Base-by-base conservation (phyloP, 208 protist genomes). In the Tritrichomonas foetus region DNA sequence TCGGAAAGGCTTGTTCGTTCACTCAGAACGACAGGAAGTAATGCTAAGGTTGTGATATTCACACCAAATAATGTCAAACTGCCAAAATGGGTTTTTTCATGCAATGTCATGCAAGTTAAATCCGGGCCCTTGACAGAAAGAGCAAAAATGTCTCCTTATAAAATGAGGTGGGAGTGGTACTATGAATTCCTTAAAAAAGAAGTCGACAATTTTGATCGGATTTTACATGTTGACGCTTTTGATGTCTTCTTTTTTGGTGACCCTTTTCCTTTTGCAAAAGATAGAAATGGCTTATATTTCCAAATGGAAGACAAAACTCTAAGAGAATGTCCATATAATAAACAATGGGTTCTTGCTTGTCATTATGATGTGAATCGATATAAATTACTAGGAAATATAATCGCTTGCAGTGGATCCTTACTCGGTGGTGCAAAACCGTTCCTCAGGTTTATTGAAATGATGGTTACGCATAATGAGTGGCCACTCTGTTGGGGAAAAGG, bases 81-180 rank as follows among this genome's bases (percentile, higher is more conserved):
- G 25, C 20, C 74, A 30, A 5, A 11, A 30, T 3, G 36, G 11
- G 11, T 84, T 25, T n/a, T 44, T 30, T 8, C 49, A 53, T 84
- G 74, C n/a, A 44, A 44, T 22, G 16, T 53, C 53, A 16, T 39
- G n/a, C 36, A 39, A 39, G 44, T 84, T 53, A 2, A 84, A 49
- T 39, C 36, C 22, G 3, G 41, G 16, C 14, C 36, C 33, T 3
- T 84, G 20, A 47, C 74, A 1, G 25, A 36, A 14, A 9, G 74
- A 25, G 5, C 53, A 1, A 3, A 49, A n/a, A 53, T 8, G n/a
- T 53, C 41, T 53, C 41, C 44, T 13, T 13, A 84, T 53, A 84
- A 84, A 84, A 53, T 53, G 36, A 9, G 74, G 53, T 84, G 74
- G 74, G 74, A 84, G 53, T 84, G 36, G 44, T 84, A 84, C 36